Evolutionary conservation across 306 rosid species (phyloP).

Genomic region (Quercus berberidifolia): DNA sequence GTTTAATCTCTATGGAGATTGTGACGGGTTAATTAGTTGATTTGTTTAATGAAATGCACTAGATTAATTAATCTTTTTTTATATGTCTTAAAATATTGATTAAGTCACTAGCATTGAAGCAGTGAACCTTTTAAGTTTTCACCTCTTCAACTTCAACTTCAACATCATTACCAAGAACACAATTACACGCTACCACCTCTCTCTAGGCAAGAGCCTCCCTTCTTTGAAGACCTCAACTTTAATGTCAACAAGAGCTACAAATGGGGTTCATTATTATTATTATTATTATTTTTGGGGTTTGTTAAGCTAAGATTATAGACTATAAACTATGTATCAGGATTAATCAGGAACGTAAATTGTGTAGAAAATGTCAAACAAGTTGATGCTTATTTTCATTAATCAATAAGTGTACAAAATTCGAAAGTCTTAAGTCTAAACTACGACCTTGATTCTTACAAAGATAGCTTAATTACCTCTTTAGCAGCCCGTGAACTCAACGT

Average conservation of each 20-base stretch:
- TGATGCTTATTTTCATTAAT: too few species aligned
- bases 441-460: not conserved
- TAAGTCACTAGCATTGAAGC: conserved; percentile 30
- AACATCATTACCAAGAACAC: conserved; percentile 12
- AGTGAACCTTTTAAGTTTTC: conserved; percentile 15
- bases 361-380: too few species aligned
- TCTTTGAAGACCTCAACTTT: conserved; percentile 27
- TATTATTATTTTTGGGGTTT: too few species aligned
- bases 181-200: not conserved
- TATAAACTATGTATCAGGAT: too few species aligned
- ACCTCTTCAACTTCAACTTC: conserved; percentile 9
- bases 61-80: not conserved
- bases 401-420: too few species aligned
- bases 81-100: conserved; percentile 4
- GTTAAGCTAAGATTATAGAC: too few species aligned
- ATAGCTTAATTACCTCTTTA: not conserved
- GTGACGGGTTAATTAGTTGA: not conserved
- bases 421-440: not conserved
- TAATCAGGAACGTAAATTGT: too few species aligned
- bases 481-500: conserved; percentile 35
- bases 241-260: not conserved
- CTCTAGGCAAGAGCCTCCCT: conserved; percentile 19
- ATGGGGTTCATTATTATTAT: not conserved
- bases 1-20: conserved; percentile 13
- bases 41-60: conserved; percentile 19